Evolutionary conservation across 306 rosid genomes (phyloP).

Genomic region (Calophaca sinica): DNA sequence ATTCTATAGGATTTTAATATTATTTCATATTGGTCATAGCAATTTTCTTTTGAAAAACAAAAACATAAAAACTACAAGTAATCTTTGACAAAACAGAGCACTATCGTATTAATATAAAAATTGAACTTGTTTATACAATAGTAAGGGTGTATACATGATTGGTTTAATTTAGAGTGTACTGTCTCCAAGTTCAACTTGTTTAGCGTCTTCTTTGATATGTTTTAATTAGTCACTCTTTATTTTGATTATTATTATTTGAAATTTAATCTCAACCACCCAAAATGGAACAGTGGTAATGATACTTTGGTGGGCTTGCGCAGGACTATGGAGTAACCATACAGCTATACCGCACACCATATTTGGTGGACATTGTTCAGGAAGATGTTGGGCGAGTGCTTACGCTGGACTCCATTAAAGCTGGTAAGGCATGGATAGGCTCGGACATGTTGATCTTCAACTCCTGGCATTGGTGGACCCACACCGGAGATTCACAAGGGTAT

Average conservation of each 20-base stretch:
- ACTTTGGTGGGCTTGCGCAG: constrained; percentile 50
- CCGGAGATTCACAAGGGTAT: constrained; percentile 80
- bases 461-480: constrained; percentile 98
- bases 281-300: constrained; percentile 31
- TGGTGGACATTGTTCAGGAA: constrained; percentile 74
- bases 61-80: too few species aligned
- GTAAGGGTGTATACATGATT: too few species aligned
- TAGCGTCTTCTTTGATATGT: neutral
- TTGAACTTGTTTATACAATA: too few species aligned
- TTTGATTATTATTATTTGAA: neutral
- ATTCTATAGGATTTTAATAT: neutral
- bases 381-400: constrained; percentile 69
- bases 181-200: neutral
- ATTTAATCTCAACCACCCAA: constrained; percentile 27
- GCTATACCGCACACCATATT: constrained; percentile 77
- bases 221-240: too few species aligned
- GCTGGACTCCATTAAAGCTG: constrained; percentile 68
- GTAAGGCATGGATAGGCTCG: constrained; percentile 73
- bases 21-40: neutral
- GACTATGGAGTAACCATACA: constrained; percentile 69
- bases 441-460: constrained; percentile 89
- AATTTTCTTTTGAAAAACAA: neutral
- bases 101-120: too few species aligned
- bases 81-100: too few species aligned
- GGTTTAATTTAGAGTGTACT: too few species aligned